Conservation (phyloP, 345 rosid genomes). For the Camelina neglecta region DNA sequence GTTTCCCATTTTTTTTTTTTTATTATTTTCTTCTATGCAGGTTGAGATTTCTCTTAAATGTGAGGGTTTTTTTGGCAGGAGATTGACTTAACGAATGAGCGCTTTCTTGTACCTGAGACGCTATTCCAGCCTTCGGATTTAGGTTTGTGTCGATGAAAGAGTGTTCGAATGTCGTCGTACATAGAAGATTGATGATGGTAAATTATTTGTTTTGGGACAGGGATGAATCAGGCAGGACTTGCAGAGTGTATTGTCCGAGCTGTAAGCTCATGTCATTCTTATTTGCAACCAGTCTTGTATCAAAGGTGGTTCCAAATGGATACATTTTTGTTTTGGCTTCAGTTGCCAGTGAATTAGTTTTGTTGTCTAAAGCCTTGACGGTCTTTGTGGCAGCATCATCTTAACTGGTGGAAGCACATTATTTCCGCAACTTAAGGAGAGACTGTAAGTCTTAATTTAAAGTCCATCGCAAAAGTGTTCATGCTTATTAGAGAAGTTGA, state of each 20-base stretch:
- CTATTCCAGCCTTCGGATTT: slow-evolving; percentile 93
- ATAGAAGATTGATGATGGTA: slow-evolving; percentile 23
- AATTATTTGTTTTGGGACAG: slow-evolving; percentile 45
- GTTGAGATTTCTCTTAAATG: not conserved
- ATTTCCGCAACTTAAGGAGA: slow-evolving; percentile 67
- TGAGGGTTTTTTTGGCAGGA: slow-evolving; percentile 57
- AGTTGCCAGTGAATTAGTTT: not conserved
- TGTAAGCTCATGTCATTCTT: slow-evolving; percentile 79
- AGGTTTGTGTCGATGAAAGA: slow-evolving; percentile 51
- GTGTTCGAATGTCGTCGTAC: not conserved
- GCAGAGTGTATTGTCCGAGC: slow-evolving; percentile 97
- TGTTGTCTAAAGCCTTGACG: slow-evolving; percentile 32
- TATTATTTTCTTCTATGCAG: not conserved
- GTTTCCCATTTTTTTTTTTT: not conserved
- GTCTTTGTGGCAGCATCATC: slow-evolving; percentile 64
- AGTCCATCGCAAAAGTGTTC: not conserved
- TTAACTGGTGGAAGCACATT: slow-evolving; percentile 93
- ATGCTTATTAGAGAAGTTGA: not conserved
- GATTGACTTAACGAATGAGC: slow-evolving; percentile 89
- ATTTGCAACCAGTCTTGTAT: slow-evolving; percentile 85
- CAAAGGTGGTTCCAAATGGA: slow-evolving; percentile 60
- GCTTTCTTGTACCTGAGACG: slow-evolving; percentile 95
- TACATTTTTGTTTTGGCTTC: not conserved
- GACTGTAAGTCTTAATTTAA: not conserved
- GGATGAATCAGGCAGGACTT: slow-evolving; percentile 96